phyloP scores from a whole-genome alignment of 139 green algal species.

The Tetraselmis chui region DNA sequence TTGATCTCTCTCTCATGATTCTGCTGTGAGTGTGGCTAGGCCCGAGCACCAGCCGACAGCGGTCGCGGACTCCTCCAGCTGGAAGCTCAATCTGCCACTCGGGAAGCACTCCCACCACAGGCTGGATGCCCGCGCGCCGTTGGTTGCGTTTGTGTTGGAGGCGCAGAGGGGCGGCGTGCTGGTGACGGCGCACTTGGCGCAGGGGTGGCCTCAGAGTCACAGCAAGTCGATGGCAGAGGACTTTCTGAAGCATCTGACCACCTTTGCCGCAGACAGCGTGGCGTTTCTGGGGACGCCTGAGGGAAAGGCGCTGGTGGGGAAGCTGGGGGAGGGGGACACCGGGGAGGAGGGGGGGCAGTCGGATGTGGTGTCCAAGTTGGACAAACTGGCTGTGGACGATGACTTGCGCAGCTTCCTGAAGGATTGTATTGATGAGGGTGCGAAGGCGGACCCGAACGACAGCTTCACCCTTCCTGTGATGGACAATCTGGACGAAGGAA shows the following conservation, averaged over 20 bases:
- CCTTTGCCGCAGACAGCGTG: neutral
- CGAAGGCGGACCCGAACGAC: neutral
- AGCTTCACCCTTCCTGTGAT: neutral
- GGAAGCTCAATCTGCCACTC: too few species aligned
- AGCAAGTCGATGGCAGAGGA: neutral
- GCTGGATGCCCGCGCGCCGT: neutral
- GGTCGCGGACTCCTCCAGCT: too few species aligned
- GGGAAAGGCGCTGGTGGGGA: neutral
- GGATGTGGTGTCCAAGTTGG: neutral
- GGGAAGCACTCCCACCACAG: too few species aligned
- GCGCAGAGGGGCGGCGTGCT: neutral
- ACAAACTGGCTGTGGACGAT: neutral
- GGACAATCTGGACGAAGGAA: too few species aligned
- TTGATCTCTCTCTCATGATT: too few species aligned
- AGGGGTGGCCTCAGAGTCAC: neutral
- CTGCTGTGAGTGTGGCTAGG: too few species aligned
- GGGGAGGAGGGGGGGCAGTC: too few species aligned
- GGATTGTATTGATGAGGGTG: neutral
- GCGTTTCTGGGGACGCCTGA: neutral
- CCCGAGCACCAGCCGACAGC: too few species aligned
- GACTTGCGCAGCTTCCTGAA: neutral
- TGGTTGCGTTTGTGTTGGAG: neutral
- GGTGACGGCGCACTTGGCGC: neutral
- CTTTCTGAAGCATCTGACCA: neutral
- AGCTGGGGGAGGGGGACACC: neutral